phyloP scores from a whole-genome alignment of 129 eudicot genomes.

The Tanacetum coccineum region DNA sequence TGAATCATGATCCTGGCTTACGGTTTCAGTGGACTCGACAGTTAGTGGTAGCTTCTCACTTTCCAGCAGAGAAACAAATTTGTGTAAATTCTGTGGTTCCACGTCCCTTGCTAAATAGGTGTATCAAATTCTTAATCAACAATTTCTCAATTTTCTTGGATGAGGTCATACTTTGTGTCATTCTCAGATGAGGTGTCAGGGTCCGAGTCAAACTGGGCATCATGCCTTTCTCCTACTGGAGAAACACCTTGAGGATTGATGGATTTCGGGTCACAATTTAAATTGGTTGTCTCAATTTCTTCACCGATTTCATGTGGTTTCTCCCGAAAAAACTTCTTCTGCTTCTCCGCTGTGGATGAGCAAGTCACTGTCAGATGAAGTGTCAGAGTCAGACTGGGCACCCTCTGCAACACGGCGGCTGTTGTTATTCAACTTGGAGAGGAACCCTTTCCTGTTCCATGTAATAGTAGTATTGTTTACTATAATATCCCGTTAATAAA shows the following conservation, averaged over 20 bases:
- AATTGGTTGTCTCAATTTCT: conserved; percentile 10
- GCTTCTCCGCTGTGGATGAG: conserved; percentile 2
- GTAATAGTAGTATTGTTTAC: neutral
- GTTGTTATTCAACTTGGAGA: conserved; percentile 47
- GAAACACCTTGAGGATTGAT: conserved; percentile 15
- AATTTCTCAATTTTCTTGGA: conserved; percentile 21
- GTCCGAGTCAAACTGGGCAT: conserved; percentile 16
- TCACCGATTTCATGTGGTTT: too few species aligned
- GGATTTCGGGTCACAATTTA: neutral
- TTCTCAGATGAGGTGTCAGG: conserved; percentile 33
- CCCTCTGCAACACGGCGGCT: conserved; percentile 25
- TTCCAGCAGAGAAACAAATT: too few species aligned
- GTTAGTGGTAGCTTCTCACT: too few species aligned
- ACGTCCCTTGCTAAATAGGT: conserved; percentile 11
- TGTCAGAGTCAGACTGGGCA: conserved; percentile 29
- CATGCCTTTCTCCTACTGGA: conserved; percentile 24
- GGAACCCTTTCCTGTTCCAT: conserved; percentile 78
- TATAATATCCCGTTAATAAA: neutral
- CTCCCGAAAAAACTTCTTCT: conserved; percentile 12
- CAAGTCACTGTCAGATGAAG: conserved; percentile 30
- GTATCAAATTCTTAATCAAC: conserved; percentile 1
- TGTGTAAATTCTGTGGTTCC: too few species aligned
- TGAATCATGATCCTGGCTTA: conserved; percentile 16
- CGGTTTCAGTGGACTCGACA: too few species aligned
- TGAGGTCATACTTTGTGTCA: conserved; percentile 9